Percentiles rank a stretch among this genome's conserved stretches.
Evolutionary conservation across 495 filamentous ascomycete species (phyloP).

Genomic region (Penicillium subrubescens): DNA sequence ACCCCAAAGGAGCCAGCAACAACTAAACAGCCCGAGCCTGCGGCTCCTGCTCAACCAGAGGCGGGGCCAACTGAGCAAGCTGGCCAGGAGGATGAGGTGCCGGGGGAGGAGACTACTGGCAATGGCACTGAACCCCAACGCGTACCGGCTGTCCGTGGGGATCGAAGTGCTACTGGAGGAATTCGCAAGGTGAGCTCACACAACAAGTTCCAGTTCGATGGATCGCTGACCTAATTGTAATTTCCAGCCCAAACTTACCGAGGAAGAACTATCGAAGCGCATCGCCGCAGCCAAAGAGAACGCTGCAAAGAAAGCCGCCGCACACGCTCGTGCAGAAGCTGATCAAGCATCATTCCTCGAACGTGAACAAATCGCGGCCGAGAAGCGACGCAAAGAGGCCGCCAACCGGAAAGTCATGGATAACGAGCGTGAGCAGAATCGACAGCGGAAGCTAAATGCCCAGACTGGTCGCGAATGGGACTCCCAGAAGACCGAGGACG

Average conservation of each 20-base stretch:
- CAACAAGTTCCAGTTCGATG: not conserved
- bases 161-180: slow-evolving; percentile 69
- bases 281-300: slow-evolving; percentile 62
- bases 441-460: slow-evolving; percentile 68
- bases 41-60: slow-evolving; percentile 18
- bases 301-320: slow-evolving; percentile 57
- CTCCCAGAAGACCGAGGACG: slow-evolving; percentile 68
- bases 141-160: slow-evolving; percentile 64
- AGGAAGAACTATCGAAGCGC: slow-evolving; percentile 63
- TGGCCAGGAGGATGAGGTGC: slow-evolving; percentile 18
- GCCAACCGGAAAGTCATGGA: slow-evolving; percentile 62
- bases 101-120: slow-evolving; percentile 12
- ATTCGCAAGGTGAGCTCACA: slow-evolving; percentile 45
- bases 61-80: slow-evolving; percentile 30
- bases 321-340: slow-evolving; percentile 67
- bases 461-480: slow-evolving; percentile 75
- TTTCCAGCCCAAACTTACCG: slow-evolving; percentile 63
- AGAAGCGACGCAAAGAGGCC: slow-evolving; percentile 58
- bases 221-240: slow-evolving; percentile 14
- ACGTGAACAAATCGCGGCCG: slow-evolving; percentile 59
- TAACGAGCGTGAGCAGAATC: slow-evolving; percentile 70
- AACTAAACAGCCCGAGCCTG: slow-evolving; percentile 17
- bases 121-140: slow-evolving; percentile 35
- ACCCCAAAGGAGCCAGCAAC: slow-evolving; percentile 23
- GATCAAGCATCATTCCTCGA: slow-evolving; percentile 69